phyloP scores from a whole-genome alignment of 768 basidiomycete genomes.

The Termitomyces sp. region DNA sequence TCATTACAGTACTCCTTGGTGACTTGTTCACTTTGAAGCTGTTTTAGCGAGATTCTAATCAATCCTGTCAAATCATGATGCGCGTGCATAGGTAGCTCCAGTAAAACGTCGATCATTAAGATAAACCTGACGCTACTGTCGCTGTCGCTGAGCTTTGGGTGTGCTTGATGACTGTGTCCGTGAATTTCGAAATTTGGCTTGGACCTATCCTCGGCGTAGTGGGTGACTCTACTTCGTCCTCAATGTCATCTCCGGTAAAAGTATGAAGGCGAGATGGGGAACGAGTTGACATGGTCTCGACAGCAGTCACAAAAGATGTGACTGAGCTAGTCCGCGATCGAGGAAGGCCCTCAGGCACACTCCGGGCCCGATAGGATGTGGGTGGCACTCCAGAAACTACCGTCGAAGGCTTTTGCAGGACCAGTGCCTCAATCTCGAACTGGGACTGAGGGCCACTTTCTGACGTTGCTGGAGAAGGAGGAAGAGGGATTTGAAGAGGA shows the following conservation, averaged over 20 bases:
- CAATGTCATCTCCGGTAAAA: not conserved
- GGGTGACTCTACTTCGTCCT: slow-evolving; percentile 5
- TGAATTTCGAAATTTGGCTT: slow-evolving; percentile 3
- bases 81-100: not conserved
- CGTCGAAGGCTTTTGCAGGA: slow-evolving; percentile 5
- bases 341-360: slow-evolving; percentile 2
- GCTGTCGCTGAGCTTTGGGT: not conserved
- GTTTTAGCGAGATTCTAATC: not conserved
- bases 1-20: not conserved
- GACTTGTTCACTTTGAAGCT: not conserved
- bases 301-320: slow-evolving; percentile 28
- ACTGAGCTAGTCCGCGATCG: slow-evolving; percentile 20
- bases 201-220: slow-evolving; percentile 11
- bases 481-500: slow-evolving; percentile 12
- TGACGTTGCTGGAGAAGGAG: not conserved
- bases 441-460: not conserved
- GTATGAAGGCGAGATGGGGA: not conserved
- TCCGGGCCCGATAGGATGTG: slow-evolving; percentile 9
- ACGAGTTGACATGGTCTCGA: slow-evolving; percentile 20
- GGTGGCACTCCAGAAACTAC: slow-evolving; percentile 1
- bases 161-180: not conserved
- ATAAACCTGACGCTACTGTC: not conserved
- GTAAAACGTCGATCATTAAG: not conserved
- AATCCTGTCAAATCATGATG: not conserved
- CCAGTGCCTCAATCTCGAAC: not conserved